Percentiles rank a stretch among this genome's conserved stretches.
phyloP scores from a whole-genome alignment of 2,329 filamentous ascomycete species.

The Teratosphaeria gauchensis region DNA sequence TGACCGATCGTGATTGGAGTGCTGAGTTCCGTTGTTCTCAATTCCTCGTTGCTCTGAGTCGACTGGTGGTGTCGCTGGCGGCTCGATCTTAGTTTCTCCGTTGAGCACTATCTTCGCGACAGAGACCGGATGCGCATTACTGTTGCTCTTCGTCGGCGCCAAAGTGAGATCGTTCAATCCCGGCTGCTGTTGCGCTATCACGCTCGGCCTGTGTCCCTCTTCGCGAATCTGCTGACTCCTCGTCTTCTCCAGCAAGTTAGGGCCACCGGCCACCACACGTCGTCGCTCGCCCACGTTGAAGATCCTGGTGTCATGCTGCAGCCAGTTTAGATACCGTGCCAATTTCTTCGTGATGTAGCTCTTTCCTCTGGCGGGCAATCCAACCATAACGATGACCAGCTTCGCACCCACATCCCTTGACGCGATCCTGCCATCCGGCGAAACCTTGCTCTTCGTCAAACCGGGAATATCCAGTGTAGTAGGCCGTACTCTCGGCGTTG shows the following conservation, averaged over 20 bases:
- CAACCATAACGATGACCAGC: slow-evolving; percentile 97
- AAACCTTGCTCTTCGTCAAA: slow-evolving; percentile 89
- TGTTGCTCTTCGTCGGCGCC: slow-evolving; percentile 6
- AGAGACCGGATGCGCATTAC: slow-evolving; percentile 20
- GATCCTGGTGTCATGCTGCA: slow-evolving; percentile 89
- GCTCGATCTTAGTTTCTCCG: slow-evolving; percentile 36
- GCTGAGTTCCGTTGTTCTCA: background rate
- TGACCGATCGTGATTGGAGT: slow-evolving; percentile 21
- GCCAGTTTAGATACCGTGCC: slow-evolving; percentile 88
- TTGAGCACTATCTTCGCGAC: slow-evolving; percentile 51
- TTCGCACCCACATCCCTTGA: slow-evolving; percentile 92
- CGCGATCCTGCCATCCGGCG: slow-evolving; percentile 88
- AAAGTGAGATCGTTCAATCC: slow-evolving; percentile 5
- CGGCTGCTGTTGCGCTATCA: background rate
- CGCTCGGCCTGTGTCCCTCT: slow-evolving; percentile 1
- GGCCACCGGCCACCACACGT: slow-evolving; percentile 62
- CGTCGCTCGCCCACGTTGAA: slow-evolving; percentile 96
- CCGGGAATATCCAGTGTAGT: slow-evolving; percentile 96
- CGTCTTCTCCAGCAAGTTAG: slow-evolving; percentile 24
- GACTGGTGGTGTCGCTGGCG: slow-evolving; percentile 25
- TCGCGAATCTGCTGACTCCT: slow-evolving; percentile 13
- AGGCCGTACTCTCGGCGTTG: slow-evolving; percentile 74
- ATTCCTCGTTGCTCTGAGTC: slow-evolving; percentile 2
- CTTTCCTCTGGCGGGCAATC: slow-evolving; percentile 87
- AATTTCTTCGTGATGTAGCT: slow-evolving; percentile 99